Evolutionary conservation across 768 basidiomycete genomes (phyloP), one percentile per base, ranked within the genome.

Genomic region (Pleurotus giganteus): DNA sequence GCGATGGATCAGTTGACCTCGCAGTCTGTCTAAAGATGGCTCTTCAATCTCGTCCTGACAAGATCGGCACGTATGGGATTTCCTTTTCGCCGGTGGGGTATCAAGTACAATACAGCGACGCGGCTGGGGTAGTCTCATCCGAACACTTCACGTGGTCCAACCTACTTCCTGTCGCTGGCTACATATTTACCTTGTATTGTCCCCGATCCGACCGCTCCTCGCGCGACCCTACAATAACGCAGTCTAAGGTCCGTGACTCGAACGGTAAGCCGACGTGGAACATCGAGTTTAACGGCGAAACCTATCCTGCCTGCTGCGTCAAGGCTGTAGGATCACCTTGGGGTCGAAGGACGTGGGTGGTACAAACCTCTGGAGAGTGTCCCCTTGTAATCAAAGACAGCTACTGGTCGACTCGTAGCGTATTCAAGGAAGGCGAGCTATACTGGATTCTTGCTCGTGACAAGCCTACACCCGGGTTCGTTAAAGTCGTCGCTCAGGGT

Each of bases 401-500:
- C 4, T 53, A 53, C 36, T 13, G 51, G 6, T 13, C 12, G 13
- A 28, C 41, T 11, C 3, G 5, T 13, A 17, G 21, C 1, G 1
- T 8, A 5, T 53, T 11, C 27, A 21, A 53, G 13, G 51, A 53
- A 1, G 27, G 51, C 0, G 51, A 53, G 12, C 8, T 53, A 12
- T 26, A 39, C 36, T 15, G 41, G 26, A 28, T 50, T 21, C 37
- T 56, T 8, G 47, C 37, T 24, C 19, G 12, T n/a, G 32, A 42
- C 26, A 19, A 17, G 28, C 17, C 6, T 1, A 45, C 47, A 13
- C 27, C 55, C 19, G 55, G 55, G 24, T 56, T 47, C 26, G 49
- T 51, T 23, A 4, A 41, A 36, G 55, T 56, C n/a, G 45, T 39
- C 27, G 27, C 23, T n/a, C 47, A 56, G 23, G 36, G 46, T 13